These are phyloP conservation scores for Claviceps sp. DNA, from an alignment of 2,329 filamentous ascomycete species.

Conservation along the genomic window DNA sequence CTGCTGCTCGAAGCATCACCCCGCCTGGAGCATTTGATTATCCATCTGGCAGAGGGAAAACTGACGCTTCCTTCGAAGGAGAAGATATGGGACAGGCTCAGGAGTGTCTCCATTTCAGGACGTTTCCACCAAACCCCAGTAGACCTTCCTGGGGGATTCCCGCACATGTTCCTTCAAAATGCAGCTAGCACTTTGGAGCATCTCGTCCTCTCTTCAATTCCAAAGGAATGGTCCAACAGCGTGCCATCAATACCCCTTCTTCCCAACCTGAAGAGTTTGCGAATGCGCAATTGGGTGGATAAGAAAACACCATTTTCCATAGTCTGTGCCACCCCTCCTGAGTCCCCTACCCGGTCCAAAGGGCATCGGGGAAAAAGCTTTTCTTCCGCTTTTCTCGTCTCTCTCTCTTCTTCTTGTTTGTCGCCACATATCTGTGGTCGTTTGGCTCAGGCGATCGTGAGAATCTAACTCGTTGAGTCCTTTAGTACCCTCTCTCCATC, in stretches of 20 bases:
- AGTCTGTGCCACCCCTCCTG: background rate
- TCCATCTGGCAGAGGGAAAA: too few species aligned
- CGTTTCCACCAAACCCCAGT: background rate
- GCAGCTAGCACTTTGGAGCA: slow-evolving; percentile 9
- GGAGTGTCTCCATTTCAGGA: slow-evolving; percentile 5
- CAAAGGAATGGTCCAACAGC: slow-evolving; percentile 9
- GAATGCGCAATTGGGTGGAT: slow-evolving; percentile 10
- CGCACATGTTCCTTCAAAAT: slow-evolving; percentile 7
- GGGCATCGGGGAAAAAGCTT: too few species aligned
- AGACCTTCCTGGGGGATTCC: background rate
- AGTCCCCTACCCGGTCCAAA: too few species aligned
- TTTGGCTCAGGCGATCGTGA: too few species aligned
- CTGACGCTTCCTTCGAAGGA: slow-evolving; percentile 3
- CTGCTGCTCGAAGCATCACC: too few species aligned
- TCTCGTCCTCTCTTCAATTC: slow-evolving; percentile 12
- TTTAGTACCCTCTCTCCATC: slow-evolving; percentile 11
- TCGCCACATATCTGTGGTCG: too few species aligned
- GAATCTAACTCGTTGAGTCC: background rate
- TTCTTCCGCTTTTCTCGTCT: too few species aligned
- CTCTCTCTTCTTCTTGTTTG: too few species aligned
- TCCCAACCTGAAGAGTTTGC: slow-evolving; percentile 16
- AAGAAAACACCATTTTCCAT: slow-evolving; percentile 2
- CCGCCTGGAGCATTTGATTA: too few species aligned
- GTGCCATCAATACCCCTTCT: slow-evolving; percentile 9
- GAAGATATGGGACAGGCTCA: slow-evolving; percentile 5